phyloP scores from a whole-genome alignment of 805 yeast genomes.

The Isabelozyma gotoi region DNA sequence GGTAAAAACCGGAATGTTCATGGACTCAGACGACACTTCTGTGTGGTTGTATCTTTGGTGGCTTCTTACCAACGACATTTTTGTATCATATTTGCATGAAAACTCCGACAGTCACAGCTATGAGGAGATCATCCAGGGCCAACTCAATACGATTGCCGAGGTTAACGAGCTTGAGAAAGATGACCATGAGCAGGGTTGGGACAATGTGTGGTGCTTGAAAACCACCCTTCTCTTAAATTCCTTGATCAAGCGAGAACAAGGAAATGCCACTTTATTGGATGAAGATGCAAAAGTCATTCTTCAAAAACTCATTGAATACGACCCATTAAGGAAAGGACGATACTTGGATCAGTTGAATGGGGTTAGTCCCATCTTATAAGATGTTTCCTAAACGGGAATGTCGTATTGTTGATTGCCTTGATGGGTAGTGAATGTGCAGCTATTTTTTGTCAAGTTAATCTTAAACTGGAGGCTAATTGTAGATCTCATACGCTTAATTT shows the following conservation, averaged over 20 bases:
- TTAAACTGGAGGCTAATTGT: too few species aligned
- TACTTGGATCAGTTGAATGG: conserved; percentile 43
- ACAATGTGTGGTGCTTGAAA: conserved; percentile 77
- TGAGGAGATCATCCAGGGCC: conserved; percentile 38
- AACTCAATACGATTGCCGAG: conserved; percentile 53
- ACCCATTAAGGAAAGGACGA: conserved; percentile 64
- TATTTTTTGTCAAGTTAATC: too few species aligned
- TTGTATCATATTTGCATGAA: conserved; percentile 21
- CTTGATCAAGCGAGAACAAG: conserved; percentile 13
- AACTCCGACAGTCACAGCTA: conserved; percentile 24
- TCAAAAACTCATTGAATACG: conserved; percentile 47
- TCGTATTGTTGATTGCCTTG: background rate
- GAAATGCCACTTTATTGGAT: conserved; percentile 9
- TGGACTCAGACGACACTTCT: conserved; percentile 93
- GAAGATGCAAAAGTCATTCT: conserved; percentile 38
- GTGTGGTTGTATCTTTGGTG: conserved; percentile 89
- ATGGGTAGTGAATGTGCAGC: background rate
- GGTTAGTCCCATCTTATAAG: background rate
- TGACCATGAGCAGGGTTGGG: conserved; percentile 50
- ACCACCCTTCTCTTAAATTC: conserved; percentile 49
- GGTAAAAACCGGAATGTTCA: conserved; percentile 80
- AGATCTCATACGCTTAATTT: background rate
- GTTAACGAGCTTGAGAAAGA: conserved; percentile 72
- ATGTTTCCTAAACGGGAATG: background rate
- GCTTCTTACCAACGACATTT: conserved; percentile 54